These are phyloP conservation scores for Kalmanozyma brasiliensis DNA, from an alignment of 1,284 basidiomycete genomes.

Conservation along the genomic window DNA sequence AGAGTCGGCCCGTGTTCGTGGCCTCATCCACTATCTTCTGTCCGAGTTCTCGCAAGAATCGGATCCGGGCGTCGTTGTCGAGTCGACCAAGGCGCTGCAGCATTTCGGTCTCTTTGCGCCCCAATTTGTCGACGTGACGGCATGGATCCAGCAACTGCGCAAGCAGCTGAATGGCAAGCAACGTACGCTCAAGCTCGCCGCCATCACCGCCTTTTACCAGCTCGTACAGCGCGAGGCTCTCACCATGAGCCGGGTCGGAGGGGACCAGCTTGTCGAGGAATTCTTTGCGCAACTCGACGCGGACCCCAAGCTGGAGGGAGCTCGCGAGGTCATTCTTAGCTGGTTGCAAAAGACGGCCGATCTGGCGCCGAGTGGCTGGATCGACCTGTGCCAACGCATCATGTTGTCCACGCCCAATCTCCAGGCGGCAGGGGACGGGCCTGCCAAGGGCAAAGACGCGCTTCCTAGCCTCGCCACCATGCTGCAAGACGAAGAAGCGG, in stretches of 20 bases:
- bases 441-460: slow-evolving; percentile 24
- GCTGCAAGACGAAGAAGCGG: slow-evolving; percentile 85
- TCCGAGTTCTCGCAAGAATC: slow-evolving; percentile 82
- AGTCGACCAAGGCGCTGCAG: slow-evolving; percentile 94
- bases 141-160: slow-evolving; percentile 53
- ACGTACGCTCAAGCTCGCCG: slow-evolving; percentile 82
- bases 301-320: slow-evolving; percentile 92
- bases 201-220: slow-evolving; percentile 94
- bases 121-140: slow-evolving; percentile 71
- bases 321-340: slow-evolving; percentile 89
- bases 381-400: slow-evolving; percentile 95
- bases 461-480: slow-evolving; percentile 34
- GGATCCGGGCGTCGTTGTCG: slow-evolving; percentile 87
- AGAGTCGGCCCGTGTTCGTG: slow-evolving; percentile 81
- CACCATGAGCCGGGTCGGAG: slow-evolving; percentile 90
- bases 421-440: slow-evolving; percentile 7
- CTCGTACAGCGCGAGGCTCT: slow-evolving; percentile 95
- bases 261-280: slow-evolving; percentile 91
- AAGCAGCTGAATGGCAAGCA: slow-evolving; percentile 68
- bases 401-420: slow-evolving; percentile 71
- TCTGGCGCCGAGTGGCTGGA: slow-evolving; percentile 94
- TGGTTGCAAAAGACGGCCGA: slow-evolving; percentile 96
- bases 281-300: slow-evolving; percentile 94
- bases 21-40: slow-evolving; percentile 84
- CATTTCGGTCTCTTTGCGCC: slow-evolving; percentile 96